phyloP scores from a whole-genome alignment of 1,284 basidiomycete genomes.

The Pterula multifida region DNA sequence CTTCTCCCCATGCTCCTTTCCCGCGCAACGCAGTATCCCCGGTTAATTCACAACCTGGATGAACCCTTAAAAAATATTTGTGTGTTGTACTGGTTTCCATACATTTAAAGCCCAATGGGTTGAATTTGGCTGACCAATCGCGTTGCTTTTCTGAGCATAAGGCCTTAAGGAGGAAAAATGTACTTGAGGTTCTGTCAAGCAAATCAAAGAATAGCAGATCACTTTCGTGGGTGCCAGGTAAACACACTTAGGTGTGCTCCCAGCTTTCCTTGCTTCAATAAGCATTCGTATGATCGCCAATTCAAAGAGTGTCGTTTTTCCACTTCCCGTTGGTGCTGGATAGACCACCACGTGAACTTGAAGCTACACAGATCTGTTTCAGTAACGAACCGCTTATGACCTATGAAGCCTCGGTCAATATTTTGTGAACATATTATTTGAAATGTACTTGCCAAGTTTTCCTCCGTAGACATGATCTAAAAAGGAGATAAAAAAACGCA shows the following conservation, averaged over 20 bases:
- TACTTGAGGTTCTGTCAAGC: neutral
- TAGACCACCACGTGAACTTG: slow-evolving; percentile 7
- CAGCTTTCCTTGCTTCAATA: slow-evolving; percentile 25
- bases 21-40: slow-evolving; percentile 71
- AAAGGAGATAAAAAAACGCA: slow-evolving; percentile 1
- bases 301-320: slow-evolving; percentile 92
- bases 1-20: slow-evolving; percentile 56
- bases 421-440: neutral
- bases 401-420: slow-evolving; percentile 21
- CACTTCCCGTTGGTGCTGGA: slow-evolving; percentile 82
- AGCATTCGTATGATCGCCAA: slow-evolving; percentile 78
- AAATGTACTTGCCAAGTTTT: slow-evolving; percentile 56
- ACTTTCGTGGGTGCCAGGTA: slow-evolving; percentile 96
- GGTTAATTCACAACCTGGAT: slow-evolving; percentile 76
- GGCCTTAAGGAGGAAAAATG: slow-evolving; percentile 41
- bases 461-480: slow-evolving; percentile 55
- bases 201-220: neutral
- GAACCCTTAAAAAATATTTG: neutral
- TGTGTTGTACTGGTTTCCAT: slow-evolving; percentile 10
- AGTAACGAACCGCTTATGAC: slow-evolving; percentile 59
- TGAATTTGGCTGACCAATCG: slow-evolving; percentile 82
- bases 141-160: slow-evolving; percentile 75
- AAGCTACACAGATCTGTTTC: slow-evolving; percentile 1
- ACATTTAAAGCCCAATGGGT: slow-evolving; percentile 66
- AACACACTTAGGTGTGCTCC: slow-evolving; percentile 54